A percentile compares a stretch with the other conserved stretches of the same genome.
These are phyloP conservation scores for Geranium rotundifolium DNA, from an alignment of 345 rosid species.

Conservation along the genomic window DNA sequence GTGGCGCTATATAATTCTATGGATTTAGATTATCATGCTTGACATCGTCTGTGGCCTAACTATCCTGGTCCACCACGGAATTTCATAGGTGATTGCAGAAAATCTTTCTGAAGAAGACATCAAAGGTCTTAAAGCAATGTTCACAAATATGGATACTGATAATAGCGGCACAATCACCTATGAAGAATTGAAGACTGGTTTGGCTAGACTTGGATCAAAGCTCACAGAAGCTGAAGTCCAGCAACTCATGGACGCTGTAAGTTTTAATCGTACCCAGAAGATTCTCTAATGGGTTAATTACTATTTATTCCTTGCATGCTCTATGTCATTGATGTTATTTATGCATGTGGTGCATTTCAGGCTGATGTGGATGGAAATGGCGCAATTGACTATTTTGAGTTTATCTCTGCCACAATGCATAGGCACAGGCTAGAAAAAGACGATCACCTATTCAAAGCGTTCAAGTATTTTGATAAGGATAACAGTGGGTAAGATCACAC, in stretches of 20 bases:
- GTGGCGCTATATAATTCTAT: too few species aligned
- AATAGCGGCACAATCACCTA: constrained; percentile 79
- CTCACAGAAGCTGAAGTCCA: constrained; percentile 71
- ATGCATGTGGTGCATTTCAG: constrained; percentile 13
- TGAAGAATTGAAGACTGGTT: constrained; percentile 61
- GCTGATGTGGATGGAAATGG: constrained; percentile 85
- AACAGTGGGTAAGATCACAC: constrained; percentile 29
- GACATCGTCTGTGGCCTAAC: background rate
- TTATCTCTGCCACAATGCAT: constrained; percentile 82
- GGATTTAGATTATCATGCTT: too few species aligned
- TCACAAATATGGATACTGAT: constrained; percentile 70
- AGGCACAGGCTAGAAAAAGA: constrained; percentile 56
- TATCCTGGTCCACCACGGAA: background rate
- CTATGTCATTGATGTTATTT: background rate
- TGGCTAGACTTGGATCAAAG: constrained; percentile 63
- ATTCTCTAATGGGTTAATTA: background rate
- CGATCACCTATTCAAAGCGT: constrained; percentile 68
- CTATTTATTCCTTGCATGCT: background rate
- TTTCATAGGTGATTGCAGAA: constrained; percentile 63
- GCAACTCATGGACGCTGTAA: constrained; percentile 82
- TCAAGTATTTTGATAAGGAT: constrained; percentile 70
- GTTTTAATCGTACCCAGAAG: constrained; percentile 9
- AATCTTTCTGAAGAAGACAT: constrained; percentile 71
- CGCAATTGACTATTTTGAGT: constrained; percentile 69
- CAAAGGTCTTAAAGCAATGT: constrained; percentile 68